Percentiles rank a stretch among this genome's conserved stretches.
Conservation (phyloP, 2,329 filamentous ascomycete species). For the Aspergillus fijiensis region DNA sequence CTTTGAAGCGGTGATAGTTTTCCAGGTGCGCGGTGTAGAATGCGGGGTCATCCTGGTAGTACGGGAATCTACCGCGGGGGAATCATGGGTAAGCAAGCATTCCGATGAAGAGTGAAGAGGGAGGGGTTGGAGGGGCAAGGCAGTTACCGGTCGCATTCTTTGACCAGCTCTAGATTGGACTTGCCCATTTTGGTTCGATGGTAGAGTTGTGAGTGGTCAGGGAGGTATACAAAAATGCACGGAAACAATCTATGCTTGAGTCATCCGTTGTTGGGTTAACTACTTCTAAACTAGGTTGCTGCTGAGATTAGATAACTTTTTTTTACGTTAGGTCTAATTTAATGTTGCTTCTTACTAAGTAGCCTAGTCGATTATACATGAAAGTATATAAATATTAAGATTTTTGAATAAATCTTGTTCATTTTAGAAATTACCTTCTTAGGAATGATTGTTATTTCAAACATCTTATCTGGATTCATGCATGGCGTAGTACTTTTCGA, state of each 20-base stretch:
- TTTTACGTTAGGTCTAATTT: too few species aligned
- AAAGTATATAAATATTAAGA: too few species aligned
- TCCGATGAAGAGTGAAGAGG: background rate
- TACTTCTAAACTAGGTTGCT: too few species aligned
- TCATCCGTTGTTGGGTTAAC: background rate
- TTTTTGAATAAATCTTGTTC: too few species aligned
- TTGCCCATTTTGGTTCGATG: conserved; percentile 30
- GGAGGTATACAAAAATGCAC: background rate
- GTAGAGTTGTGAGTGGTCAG: too few species aligned
- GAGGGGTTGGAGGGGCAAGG: background rate
- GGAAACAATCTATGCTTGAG: background rate
- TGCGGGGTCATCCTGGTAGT: conserved; percentile 61
- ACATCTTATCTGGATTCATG: too few species aligned
- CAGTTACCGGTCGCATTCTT: conserved; percentile 56
- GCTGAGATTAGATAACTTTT: too few species aligned
- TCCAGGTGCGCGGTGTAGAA: conserved; percentile 55
- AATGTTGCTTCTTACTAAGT: too few species aligned
- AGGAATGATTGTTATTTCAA: too few species aligned
- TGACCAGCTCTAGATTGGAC: conserved; percentile 55
- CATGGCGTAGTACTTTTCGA: too few species aligned
- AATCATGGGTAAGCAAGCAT: conserved; percentile 15
- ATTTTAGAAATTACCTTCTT: too few species aligned
- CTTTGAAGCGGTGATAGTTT: conserved; percentile 64
- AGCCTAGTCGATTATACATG: too few species aligned
- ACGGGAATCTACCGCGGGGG: conserved; percentile 67